Conservation (phyloP, 441 rosid species). For the Populus trichocarpa region DNA sequence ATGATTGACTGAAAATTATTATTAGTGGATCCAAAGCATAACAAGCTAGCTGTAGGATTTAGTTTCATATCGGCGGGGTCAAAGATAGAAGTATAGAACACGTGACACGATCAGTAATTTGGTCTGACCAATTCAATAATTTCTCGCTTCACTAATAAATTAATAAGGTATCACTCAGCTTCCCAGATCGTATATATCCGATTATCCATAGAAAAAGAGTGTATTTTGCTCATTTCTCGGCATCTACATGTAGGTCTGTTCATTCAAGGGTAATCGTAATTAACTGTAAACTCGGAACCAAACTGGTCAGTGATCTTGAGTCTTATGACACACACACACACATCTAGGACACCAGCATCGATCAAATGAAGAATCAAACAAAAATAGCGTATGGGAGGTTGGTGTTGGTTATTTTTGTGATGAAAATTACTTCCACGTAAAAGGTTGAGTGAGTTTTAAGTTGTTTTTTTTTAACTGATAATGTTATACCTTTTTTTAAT, state of each 20-base stretch:
- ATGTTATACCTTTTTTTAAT: no score
- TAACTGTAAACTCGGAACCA: neutral
- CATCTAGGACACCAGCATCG: neutral
- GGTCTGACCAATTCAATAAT: slow-evolving; percentile 8
- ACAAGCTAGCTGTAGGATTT: slow-evolving; percentile 17
- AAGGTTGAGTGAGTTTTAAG: no score
- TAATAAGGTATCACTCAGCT: neutral
- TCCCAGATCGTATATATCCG: neutral
- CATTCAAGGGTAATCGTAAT: neutral
- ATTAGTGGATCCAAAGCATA: slow-evolving; percentile 22
- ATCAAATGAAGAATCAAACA: neutral
- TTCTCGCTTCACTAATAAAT: neutral
- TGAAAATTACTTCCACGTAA: no score
- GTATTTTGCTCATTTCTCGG: neutral
- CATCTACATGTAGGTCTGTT: neutral
- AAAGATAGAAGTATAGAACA: slow-evolving; percentile 24
- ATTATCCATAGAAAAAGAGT: neutral
- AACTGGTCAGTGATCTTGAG: neutral
- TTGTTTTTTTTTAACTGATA: no score
- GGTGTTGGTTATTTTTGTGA: no score
- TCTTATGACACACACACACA: no score
- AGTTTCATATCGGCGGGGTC: slow-evolving; percentile 13
- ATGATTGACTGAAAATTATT: slow-evolving; percentile 29
- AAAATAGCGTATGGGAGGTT: no score
- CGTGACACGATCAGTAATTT: slow-evolving; percentile 4